These are phyloP conservation scores for Aspergillus brasiliensis DNA, from an alignment of 2,329 filamentous ascomycete species.

Conservation along the genomic window DNA sequence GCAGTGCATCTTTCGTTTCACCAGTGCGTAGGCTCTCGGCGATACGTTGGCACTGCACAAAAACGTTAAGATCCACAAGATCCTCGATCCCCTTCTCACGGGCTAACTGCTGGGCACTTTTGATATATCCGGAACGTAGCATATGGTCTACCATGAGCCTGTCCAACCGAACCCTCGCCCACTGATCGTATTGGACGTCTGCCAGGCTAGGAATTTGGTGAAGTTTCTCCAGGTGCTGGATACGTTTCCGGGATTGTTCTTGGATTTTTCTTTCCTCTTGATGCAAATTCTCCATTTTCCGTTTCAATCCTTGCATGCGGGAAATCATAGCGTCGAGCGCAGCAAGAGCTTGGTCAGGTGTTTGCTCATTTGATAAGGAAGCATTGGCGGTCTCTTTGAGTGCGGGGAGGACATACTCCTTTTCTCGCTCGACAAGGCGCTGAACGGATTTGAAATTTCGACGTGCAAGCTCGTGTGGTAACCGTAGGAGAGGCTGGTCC, in stretches of 20 bases:
- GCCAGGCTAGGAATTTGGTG: conserved; percentile 78
- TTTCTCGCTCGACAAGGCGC: conserved; percentile 50
- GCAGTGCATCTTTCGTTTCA: conserved; percentile 75
- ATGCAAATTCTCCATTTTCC: conserved; percentile 76
- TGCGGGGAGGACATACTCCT: conserved; percentile 49
- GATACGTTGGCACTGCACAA: conserved; percentile 78
- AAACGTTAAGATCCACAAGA: conserved; percentile 86
- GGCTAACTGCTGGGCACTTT: conserved; percentile 75
- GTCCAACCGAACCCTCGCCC: conserved; percentile 80
- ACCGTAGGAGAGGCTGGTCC: conserved; percentile 92
- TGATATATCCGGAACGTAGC: conserved; percentile 76
- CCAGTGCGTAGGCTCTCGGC: conserved; percentile 70
- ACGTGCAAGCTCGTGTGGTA: conserved; percentile 88
- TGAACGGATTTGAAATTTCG: conserved; percentile 86
- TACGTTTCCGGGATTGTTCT: conserved; percentile 71
- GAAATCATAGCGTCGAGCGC: conserved; percentile 82
- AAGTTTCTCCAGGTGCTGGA: conserved; percentile 78
- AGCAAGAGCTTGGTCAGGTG: conserved; percentile 71
- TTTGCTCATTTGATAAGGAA: conserved; percentile 64
- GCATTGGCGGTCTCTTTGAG: conserved; percentile 60
- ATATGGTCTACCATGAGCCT: conserved; percentile 91
- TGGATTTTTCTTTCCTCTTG: conserved; percentile 80
- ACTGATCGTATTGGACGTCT: conserved; percentile 91
- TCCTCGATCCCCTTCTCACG: conserved; percentile 73
- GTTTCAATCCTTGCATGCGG: conserved; percentile 82